Percentiles rank a stretch among this genome's conserved stretches.
Conservation (phyloP, 2,329 filamentous ascomycete genomes). For the Colletotrichum acutatum region DNA sequence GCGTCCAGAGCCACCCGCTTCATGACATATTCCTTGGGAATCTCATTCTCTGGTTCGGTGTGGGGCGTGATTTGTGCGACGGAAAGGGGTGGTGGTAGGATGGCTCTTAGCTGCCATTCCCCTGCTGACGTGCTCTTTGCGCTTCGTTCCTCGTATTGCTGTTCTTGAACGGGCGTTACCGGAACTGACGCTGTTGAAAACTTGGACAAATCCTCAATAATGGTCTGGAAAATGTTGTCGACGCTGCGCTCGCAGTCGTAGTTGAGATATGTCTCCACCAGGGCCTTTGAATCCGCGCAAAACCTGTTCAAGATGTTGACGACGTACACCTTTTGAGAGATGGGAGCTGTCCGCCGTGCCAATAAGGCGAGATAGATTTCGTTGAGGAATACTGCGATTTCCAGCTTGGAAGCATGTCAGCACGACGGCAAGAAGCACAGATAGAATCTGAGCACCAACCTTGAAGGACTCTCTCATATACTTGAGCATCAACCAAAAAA, state of each 20-base stretch:
- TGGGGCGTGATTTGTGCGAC: conserved; percentile 77
- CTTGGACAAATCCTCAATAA: conserved; percentile 93
- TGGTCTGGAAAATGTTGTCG: conserved; percentile 95
- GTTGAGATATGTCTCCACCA: conserved; percentile 97
- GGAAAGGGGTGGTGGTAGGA: conserved; percentile 86
- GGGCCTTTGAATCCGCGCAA: conserved; percentile 83
- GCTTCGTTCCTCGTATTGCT: conserved; percentile 85
- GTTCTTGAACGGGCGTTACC: conserved; percentile 81
- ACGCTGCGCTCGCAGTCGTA: conserved; percentile 97
- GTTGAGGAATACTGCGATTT: conserved; percentile 97
- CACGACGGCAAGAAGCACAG: background rate
- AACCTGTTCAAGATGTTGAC: conserved; percentile 86
- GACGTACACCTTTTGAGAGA: conserved; percentile 93
- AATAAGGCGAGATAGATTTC: conserved; percentile 95
- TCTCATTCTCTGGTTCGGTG: conserved; percentile 72
- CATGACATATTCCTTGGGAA: conserved; percentile 89
- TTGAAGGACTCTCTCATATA: conserved; percentile 94
- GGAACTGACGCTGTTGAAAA: conserved; percentile 83
- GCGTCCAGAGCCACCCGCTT: conserved; percentile 92
- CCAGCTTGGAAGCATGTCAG: conserved; percentile 72
- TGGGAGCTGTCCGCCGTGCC: conserved; percentile 85
- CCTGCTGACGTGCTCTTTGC: conserved; percentile 67
- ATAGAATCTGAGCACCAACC: conserved; percentile 55
- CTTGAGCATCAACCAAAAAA: conserved; percentile 98
- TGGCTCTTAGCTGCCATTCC: conserved; percentile 90